Evolutionary conservation across 768 basidiomycete genomes (phyloP).

Genomic region (Astraeus odoratus): DNA sequence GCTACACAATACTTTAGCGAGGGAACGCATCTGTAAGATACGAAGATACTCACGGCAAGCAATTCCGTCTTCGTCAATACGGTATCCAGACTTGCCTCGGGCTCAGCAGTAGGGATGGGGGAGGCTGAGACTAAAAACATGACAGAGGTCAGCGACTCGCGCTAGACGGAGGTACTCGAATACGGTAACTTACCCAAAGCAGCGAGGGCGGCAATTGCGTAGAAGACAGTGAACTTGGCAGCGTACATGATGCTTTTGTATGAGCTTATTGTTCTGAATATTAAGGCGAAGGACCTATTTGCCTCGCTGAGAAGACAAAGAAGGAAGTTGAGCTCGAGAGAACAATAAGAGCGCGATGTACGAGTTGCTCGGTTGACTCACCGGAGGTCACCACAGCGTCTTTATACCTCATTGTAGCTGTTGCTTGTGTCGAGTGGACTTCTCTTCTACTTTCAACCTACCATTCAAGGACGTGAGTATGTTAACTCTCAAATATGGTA

Average conservation of each 20-base stretch:
- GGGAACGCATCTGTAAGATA: neutral
- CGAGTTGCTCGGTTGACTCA: conserved; percentile 14
- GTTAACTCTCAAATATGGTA: conserved; percentile 16
- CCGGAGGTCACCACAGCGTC: neutral
- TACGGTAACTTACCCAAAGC: conserved; percentile 16
- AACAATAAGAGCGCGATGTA: conserved; percentile 28
- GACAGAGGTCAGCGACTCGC: neutral
- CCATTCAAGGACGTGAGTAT: conserved; percentile 17
- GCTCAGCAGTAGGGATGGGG: conserved; percentile 16
- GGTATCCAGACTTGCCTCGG: conserved; percentile 2
- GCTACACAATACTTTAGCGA: neutral
- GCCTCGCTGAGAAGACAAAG: conserved; percentile 2
- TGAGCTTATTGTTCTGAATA: conserved; percentile 22
- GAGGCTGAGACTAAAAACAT: conserved; percentile 19
- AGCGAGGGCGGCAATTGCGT: conserved; percentile 22
- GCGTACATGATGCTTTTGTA: conserved; percentile 21
- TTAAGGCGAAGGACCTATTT: neutral
- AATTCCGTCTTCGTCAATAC: conserved; percentile 6
- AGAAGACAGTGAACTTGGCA: conserved; percentile 21
- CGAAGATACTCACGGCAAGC: conserved; percentile 13
- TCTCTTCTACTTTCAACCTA: conserved; percentile 18
- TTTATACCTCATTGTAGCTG: conserved; percentile 19
- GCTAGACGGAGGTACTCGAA: neutral
- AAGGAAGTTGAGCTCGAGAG: conserved; percentile 7
- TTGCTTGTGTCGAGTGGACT: neutral